Base-by-base conservation (phyloP, 768 basidiomycete species). In the Tylopilus cervinicoccineus region DNA sequence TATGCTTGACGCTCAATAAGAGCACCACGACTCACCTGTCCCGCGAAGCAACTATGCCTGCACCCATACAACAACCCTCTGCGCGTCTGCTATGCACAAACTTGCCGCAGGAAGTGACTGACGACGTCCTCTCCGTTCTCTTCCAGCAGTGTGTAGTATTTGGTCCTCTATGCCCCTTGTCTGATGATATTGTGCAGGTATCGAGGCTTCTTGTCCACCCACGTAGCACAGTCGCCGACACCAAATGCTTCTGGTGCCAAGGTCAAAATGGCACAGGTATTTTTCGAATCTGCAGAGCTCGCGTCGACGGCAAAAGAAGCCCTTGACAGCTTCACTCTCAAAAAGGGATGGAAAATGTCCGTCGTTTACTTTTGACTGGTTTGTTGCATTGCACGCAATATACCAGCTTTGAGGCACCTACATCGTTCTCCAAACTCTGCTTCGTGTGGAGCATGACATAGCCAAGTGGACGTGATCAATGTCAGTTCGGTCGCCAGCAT, bases 101-200 rank as follows among this genome's bases (percentile, higher is more conserved):
- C 67, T 73, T 97, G 19, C 93, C 93, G 0, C 82, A 87, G 64
- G 93, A 96, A 66, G 90, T 93, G 39, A 91, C 87, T 24, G 84
- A 90, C 56, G 85, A 87, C 51, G 86, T 93, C 26, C 76, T 97
- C 23, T 80, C 83, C 4, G 88, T 93, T 16, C 70, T 96, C 16
- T 95, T 95, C 74, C 88, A 93, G 68, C 90, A 93, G 93, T 94
- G 61, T 48, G 93, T 81, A 3, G n/a, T n/a, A 37, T 54, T 20
- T 31, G 53, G 19, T 46, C 3, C 16, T 4, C 16, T n/a, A 45
- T 11, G 19, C 13, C 46, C 20, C 20, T 27, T 34, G 27, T 17
- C 23, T 50, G 41, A 47, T 36, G 3, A 12, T 52, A 38, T 47
- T 38, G 34, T 20, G 38, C 65, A 95, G 93, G 65, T 91, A 93